A percentile compares a stretch with the other conserved stretches of the same genome.
phyloP scores from a whole-genome alignment of 2,329 filamentous ascomycete genomes.

The Chaetomiaceae sp. region DNA sequence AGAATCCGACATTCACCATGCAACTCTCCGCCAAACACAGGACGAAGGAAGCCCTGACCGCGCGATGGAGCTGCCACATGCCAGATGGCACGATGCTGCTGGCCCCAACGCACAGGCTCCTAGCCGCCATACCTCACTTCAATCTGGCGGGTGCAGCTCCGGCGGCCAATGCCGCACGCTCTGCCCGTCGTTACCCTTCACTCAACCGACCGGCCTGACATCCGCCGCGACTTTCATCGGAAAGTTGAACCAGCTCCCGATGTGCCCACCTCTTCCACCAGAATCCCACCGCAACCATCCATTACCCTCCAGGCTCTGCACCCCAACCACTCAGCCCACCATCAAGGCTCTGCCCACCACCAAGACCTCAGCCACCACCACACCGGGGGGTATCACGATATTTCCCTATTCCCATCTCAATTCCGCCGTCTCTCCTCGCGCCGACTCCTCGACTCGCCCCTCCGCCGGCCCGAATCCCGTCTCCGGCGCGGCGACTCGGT shows the following conservation, averaged over 20 bases:
- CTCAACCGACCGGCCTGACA: constrained; percentile 13
- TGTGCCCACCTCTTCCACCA: constrained; percentile 10
- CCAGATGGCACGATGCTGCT: constrained; percentile 44
- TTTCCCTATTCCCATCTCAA: too few species aligned
- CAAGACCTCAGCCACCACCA: too few species aligned
- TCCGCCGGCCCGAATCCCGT: constrained; percentile 31
- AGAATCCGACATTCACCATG: constrained; percentile 32
- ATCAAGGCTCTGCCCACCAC: too few species aligned
- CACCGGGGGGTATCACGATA: too few species aligned
- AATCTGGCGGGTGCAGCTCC: constrained; percentile 19
- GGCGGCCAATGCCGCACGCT: constrained; percentile 16
- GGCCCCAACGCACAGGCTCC: constrained; percentile 31
- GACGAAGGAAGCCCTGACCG: constrained; percentile 24
- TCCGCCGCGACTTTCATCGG: constrained; percentile 8
- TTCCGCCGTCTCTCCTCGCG: constrained; percentile 25
- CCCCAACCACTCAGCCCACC: constrained; percentile 15
- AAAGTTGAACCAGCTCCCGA: constrained; percentile 12
- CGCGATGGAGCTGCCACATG: constrained; percentile 34
- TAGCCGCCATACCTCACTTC: constrained; percentile 20
- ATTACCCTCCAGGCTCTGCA: constrained; percentile 8
- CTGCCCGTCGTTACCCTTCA: constrained; percentile 18
- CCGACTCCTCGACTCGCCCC: constrained; percentile 24
- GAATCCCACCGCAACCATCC: constrained; percentile 10
- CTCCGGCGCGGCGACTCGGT: constrained; percentile 32
- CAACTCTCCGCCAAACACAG: constrained; percentile 28